Evolutionary conservation across 345 rosid genomes (phyloP).

Genomic region (Toxicodendron radicans): DNA sequence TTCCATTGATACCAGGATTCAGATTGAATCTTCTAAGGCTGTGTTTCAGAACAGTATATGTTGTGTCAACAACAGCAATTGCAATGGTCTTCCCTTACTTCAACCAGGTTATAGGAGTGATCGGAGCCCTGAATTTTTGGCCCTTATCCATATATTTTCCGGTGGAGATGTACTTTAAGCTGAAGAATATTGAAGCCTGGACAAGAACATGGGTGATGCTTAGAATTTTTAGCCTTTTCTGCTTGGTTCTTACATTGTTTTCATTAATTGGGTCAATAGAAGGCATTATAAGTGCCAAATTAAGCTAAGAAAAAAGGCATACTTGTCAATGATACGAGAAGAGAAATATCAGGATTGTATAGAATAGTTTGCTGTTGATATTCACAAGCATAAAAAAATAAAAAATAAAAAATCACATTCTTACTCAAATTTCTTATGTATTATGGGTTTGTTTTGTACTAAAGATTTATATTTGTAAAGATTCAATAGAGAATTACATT

Average conservation of each 20-base stretch:
- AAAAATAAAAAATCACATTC: no score
- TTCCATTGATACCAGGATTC: constrained; percentile 35
- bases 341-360: no score
- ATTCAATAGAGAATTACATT: no score
- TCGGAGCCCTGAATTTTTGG: constrained; percentile 80
- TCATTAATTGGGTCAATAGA: constrained; percentile 57
- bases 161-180: constrained; percentile 63
- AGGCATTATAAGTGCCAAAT: constrained; percentile 58
- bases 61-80: constrained; percentile 45
- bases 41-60: constrained; percentile 53
- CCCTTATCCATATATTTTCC: constrained; percentile 79
- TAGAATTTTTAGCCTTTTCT: constrained; percentile 37
- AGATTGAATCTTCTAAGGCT: constrained; percentile 36
- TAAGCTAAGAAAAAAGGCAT: constrained; percentile 21
- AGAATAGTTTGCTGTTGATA: background rate
- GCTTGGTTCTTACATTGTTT: constrained; percentile 42
- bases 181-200: constrained; percentile 52
- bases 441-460: no score
- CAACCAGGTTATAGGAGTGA: constrained; percentile 71
- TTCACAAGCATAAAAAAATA: no score
- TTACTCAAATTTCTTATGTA: no score
- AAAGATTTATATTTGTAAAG: no score
- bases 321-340: no score
- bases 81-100: constrained; percentile 75
- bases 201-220: constrained; percentile 57